Percentiles rank a stretch among this genome's conserved stretches.
These are phyloP conservation scores for Pleurostoma richardsiae DNA, from an alignment of 2,329 filamentous ascomycete species.

Conservation along the genomic window DNA sequence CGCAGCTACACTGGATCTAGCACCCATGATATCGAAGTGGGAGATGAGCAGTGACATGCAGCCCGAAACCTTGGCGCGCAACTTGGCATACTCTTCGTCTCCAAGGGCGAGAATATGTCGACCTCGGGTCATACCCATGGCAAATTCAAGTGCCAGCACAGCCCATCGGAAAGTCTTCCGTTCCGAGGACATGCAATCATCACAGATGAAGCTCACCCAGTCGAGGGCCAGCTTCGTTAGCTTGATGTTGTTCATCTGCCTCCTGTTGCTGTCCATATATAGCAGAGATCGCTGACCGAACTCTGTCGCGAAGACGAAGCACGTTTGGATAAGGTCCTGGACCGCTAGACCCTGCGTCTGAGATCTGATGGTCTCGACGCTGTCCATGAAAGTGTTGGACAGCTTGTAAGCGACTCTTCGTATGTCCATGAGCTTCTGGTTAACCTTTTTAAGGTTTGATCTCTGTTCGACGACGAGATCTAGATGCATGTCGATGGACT, in stretches of 20 bases:
- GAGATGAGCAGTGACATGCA: constrained; percentile 98
- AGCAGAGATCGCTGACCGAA: constrained; percentile 92
- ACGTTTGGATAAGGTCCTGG: constrained; percentile 94
- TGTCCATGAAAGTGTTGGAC: constrained; percentile 98
- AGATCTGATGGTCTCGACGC: constrained; percentile 84
- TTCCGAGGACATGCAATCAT: constrained; percentile 91
- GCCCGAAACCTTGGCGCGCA: constrained; percentile 85
- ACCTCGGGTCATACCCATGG: constrained; percentile 94
- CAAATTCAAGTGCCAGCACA: constrained; percentile 89
- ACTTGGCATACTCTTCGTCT: constrained; percentile 77
- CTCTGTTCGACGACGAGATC: constrained; percentile 88
- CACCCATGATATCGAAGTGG: constrained; percentile 98
- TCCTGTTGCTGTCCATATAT: constrained; percentile 92
- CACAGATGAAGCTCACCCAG: constrained; percentile 97
- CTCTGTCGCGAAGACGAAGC: constrained; percentile 97
- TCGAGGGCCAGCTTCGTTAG: constrained; percentile 89
- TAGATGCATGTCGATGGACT: constrained; percentile 76
- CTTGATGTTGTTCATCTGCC: constrained; percentile 96
- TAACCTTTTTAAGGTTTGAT: constrained; percentile 89
- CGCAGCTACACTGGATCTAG: constrained; percentile 85
- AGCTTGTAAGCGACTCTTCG: constrained; percentile 94
- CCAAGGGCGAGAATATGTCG: constrained; percentile 88
- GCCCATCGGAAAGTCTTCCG: constrained; percentile 97
- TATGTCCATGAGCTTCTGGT: constrained; percentile 85
- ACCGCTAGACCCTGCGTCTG: constrained; percentile 83